These are phyloP conservation scores for Silene latifolia DNA, from an alignment of 148 eudicot genomes.

Conservation along the genomic window DNA sequence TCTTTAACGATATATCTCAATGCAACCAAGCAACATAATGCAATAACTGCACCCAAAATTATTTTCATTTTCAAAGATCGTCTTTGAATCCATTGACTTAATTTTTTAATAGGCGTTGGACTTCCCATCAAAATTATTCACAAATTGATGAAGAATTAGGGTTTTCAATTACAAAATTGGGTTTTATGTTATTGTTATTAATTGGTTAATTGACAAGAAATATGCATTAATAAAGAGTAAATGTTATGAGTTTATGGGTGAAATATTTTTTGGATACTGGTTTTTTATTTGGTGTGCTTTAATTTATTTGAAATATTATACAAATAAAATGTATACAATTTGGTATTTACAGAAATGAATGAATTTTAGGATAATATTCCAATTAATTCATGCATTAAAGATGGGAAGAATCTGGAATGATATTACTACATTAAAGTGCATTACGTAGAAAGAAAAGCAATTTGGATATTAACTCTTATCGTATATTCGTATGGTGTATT, in stretches of 20 bases:
- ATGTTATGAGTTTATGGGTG: constrained; percentile 2
- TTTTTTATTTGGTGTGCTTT: neutral
- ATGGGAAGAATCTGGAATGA: neutral
- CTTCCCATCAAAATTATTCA: constrained; percentile 44
- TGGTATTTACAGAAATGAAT: neutral
- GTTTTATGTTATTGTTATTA: neutral
- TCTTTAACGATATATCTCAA: constrained; percentile 41
- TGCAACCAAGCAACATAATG: constrained; percentile 38
- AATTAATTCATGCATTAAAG: neutral
- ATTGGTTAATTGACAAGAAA: too few species aligned
- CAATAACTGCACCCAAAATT: constrained; percentile 33
- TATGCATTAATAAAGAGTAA: neutral
- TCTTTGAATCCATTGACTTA: constrained; percentile 50
- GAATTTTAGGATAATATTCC: constrained; percentile 1
- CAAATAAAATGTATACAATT: neutral
- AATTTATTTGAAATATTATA: neutral
- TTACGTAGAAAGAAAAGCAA: neutral
- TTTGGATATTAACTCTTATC: neutral
- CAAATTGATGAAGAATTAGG: neutral
- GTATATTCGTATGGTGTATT: too few species aligned
- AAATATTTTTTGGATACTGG: neutral
- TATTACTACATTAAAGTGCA: neutral
- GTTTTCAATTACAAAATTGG: neutral
- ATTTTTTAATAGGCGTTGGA: constrained; percentile 34
- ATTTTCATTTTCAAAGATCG: constrained; percentile 51